phyloP scores from a whole-genome alignment of 2,329 filamentous ascomycete species.

The Cadophora gregata region DNA sequence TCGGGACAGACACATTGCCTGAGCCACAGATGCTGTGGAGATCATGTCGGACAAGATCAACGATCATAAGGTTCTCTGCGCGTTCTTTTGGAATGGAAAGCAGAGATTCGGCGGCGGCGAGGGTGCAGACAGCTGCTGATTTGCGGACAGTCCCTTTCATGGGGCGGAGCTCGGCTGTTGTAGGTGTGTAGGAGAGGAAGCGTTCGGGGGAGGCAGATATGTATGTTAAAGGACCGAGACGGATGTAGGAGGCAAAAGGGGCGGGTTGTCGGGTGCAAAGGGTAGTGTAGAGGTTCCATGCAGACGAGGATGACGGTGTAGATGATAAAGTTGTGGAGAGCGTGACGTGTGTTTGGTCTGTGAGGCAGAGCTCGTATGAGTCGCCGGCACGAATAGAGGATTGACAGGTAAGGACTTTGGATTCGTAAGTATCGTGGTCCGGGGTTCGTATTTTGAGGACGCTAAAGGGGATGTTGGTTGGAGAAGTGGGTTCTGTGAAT shows the following conservation, averaged over 20 bases:
- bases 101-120: conserved; percentile 73
- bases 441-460: conserved; percentile 37
- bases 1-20: conserved; percentile 74
- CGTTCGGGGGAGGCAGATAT: conserved; percentile 88
- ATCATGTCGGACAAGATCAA: conserved; percentile 94
- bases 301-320: conserved; percentile 1
- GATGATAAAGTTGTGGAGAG: conserved; percentile 21
- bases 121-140: conserved; percentile 65
- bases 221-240: conserved; percentile 72
- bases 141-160: conserved; percentile 98
- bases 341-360: conserved; percentile 42
- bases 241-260: conserved; percentile 76
- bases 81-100: conserved; percentile 86
- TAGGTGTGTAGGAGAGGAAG: conserved; percentile 74
- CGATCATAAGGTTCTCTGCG: conserved; percentile 98
- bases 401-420: conserved; percentile 46
- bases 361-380: conserved; percentile 51
- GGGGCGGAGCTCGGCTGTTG: conserved; percentile 79
- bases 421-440: conserved; percentile 40
- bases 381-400: conserved; percentile 46
- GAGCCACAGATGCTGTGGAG: conserved; percentile 83
- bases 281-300: conserved; percentile 43
- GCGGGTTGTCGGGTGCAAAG: conserved; percentile 43
- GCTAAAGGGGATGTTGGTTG: neutral
- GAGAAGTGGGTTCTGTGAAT: neutral